Evolutionary conservation across 495 filamentous ascomycete species (phyloP).

Genomic region (Trichodelitschia bisporula): DNA sequence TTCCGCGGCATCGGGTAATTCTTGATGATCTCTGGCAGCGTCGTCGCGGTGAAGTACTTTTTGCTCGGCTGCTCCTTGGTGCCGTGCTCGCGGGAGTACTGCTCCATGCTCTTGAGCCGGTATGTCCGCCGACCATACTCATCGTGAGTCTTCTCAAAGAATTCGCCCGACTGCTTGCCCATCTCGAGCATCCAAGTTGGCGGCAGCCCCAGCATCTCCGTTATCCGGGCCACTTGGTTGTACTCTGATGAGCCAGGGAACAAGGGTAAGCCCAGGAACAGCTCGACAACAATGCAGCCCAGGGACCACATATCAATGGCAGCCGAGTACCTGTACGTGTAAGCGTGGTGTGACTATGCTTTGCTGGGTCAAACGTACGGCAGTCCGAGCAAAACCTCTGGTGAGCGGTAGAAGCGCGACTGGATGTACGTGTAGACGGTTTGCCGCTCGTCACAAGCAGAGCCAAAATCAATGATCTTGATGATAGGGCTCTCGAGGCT

Average conservation of each 20-base stretch:
- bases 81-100: constrained; percentile 82
- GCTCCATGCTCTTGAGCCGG: constrained; percentile 87
- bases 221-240: constrained; percentile 91
- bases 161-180: constrained; percentile 93
- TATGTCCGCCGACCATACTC: constrained; percentile 76
- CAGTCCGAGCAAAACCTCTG: constrained; percentile 79
- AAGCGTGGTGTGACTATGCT: constrained; percentile 1
- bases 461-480: constrained; percentile 99
- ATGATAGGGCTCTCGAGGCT: constrained; percentile 96
- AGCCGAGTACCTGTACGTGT: constrained; percentile 53
- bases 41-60: constrained; percentile 92
- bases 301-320: constrained; percentile 99
- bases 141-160: constrained; percentile 89
- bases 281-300: constrained; percentile 94
- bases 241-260: constrained; percentile 98
- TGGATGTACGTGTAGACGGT: constrained; percentile 99
- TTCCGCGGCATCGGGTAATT: constrained; percentile 95
- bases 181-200: constrained; percentile 99
- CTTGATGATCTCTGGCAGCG: constrained; percentile 87
- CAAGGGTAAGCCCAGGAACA: constrained; percentile 83
- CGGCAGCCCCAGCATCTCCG: constrained; percentile 92
- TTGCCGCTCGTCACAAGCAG: constrained; percentile 92
- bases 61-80: constrained; percentile 98
- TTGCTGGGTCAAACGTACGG: constrained; percentile 27
- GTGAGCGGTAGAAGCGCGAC: constrained; percentile 92